A percentile compares a stretch with the other conserved stretches of the same genome.
Conservation (phyloP, 441 rosid species). For the Geranium incanum region DNA sequence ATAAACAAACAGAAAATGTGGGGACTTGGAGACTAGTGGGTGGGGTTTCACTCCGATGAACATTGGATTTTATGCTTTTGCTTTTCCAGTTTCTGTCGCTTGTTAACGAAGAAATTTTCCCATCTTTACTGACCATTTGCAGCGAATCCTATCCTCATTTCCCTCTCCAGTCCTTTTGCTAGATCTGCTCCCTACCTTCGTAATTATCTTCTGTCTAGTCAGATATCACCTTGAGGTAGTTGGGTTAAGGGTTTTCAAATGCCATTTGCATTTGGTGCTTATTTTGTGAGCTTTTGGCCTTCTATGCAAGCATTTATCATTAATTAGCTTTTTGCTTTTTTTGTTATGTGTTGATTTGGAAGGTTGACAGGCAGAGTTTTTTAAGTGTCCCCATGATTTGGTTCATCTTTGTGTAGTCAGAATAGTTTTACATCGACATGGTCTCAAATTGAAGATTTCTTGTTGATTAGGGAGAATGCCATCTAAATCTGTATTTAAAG, state of each 20-base stretch:
- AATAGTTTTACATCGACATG: not conserved
- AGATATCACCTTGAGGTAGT: not conserved
- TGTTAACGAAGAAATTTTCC: conserved; percentile 23
- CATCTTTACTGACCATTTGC: conserved; percentile 21
- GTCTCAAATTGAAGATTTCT: not conserved
- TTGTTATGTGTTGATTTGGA: not conserved
- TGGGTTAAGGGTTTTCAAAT: not conserved
- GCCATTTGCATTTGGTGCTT: conserved; percentile 20
- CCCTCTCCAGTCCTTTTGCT: conserved; percentile 3
- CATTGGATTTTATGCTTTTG: conserved; percentile 4
- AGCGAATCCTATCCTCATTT: conserved; percentile 4
- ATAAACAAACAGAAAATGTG: conserved; percentile 21
- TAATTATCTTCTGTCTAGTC: conserved; percentile 15
- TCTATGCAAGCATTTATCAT: not conserved
- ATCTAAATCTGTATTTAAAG: not conserved
- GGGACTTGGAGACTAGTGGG: conserved; percentile 29
- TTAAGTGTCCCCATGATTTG: not conserved
- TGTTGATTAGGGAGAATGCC: not conserved
- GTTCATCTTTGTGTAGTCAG: not conserved
- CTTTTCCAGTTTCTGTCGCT: not conserved
- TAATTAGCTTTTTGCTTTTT: not conserved
- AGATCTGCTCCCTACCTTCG: conserved; percentile 17
- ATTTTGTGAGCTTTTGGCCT: not conserved
- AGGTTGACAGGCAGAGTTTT: not conserved
- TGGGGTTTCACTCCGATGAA: conserved; percentile 21